Conservation (phyloP, 768 basidiomycete species). For the Harrya chromipes region DNA sequence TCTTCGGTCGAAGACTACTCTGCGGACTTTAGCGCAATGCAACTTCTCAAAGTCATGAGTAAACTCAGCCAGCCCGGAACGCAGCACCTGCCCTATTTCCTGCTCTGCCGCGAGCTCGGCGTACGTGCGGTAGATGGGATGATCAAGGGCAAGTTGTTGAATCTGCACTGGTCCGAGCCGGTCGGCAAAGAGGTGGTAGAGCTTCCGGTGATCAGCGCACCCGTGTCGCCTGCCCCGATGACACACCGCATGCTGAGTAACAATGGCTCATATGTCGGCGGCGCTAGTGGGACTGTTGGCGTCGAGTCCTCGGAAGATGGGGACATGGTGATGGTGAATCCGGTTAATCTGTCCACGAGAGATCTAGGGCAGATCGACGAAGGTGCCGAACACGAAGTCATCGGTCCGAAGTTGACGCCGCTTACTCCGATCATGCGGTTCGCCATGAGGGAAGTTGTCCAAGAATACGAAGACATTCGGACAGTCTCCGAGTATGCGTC, state of each 20-base stretch:
- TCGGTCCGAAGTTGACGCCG: conserved; percentile 75
- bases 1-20: conserved; percentile 44
- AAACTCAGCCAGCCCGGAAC: conserved; percentile 64
- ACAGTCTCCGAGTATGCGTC: conserved; percentile 79
- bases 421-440: conserved; percentile 78
- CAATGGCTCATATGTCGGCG: conserved; percentile 24
- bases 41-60: conserved; percentile 79
- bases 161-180: conserved; percentile 74
- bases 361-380: conserved; percentile 47
- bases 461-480: conserved; percentile 76
- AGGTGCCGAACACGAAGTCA: conserved; percentile 50
- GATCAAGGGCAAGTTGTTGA: conserved; percentile 73
- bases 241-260: conserved; percentile 28
- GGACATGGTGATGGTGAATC: conserved; percentile 46
- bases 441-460: conserved; percentile 81
- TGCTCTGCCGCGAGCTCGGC: conserved; percentile 80
- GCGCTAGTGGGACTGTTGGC: conserved; percentile 42
- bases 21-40: conserved; percentile 73
- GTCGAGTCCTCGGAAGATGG: conserved; percentile 40
- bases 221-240: conserved; percentile 27
- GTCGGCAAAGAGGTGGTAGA: conserved; percentile 53
- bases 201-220: conserved; percentile 25
- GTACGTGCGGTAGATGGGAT: conserved; percentile 82
- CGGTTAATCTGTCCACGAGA: conserved; percentile 36
- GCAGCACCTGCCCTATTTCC: conserved; percentile 71